Percentiles rank a stretch among this genome's conserved stretches.
These are phyloP conservation scores for Allantophomopsis cytisporea DNA, from an alignment of 2,329 filamentous ascomycete genomes.

Conservation along the genomic window DNA sequence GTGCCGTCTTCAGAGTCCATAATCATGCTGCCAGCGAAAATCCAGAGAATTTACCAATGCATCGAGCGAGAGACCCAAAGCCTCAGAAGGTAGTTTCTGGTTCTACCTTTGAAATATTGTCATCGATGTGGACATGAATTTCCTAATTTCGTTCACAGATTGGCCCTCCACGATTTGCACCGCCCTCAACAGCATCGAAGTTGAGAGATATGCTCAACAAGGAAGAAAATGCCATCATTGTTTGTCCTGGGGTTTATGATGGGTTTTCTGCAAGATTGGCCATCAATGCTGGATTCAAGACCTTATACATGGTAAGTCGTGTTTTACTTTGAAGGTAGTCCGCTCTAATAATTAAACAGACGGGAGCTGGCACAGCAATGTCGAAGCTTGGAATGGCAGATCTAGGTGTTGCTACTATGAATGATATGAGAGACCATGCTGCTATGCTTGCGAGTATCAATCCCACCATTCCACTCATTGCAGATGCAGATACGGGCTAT, in stretches of 20 bases:
- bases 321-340: background rate
- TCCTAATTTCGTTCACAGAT: too few relatives aligned
- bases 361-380: conserved; percentile 33
- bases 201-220: too few relatives aligned
- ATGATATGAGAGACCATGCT: conserved; percentile 36
- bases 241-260: conserved; percentile 55
- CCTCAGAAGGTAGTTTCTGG: too few relatives aligned
- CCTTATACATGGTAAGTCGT: conserved; percentile 37
- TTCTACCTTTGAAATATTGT: too few relatives aligned
- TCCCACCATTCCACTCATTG: conserved; percentile 30
- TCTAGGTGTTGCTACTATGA: conserved; percentile 32
- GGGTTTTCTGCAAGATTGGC: conserved; percentile 51
- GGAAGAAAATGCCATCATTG: conserved; percentile 21
- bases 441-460: conserved; percentile 37
- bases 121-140: too few relatives aligned
- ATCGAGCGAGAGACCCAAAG: too few relatives aligned
- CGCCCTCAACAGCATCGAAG: too few relatives aligned
- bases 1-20: too few relatives aligned
- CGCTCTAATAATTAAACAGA: conserved; percentile 26
- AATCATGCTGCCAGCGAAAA: too few relatives aligned
- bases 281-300: conserved; percentile 44
- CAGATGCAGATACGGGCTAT: conserved; percentile 39
- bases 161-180: too few relatives aligned
- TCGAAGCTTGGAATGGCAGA: conserved; percentile 33
- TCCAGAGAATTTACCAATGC: too few relatives aligned